Conservation (phyloP, 1,284 basidiomycete species). For the Violaceomyces palustris region DNA sequence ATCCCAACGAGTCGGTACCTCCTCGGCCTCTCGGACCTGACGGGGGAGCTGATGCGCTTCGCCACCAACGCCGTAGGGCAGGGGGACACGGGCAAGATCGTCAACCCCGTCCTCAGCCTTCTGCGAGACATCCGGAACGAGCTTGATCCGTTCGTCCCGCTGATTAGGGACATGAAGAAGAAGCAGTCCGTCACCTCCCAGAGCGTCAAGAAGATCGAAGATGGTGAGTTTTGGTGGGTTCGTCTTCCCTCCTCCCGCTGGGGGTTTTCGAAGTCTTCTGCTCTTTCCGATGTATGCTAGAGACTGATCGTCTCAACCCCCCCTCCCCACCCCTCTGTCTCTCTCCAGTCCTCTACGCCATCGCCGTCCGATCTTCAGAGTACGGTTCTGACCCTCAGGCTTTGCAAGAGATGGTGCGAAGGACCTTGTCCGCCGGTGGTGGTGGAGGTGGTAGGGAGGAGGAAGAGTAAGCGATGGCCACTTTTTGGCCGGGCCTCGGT, state of each 20-base stretch:
- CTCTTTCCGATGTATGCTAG: neutral
- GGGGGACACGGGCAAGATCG: slow-evolving; percentile 14
- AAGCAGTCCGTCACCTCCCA: slow-evolving; percentile 81
- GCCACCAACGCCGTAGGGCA: slow-evolving; percentile 59
- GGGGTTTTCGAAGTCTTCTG: neutral
- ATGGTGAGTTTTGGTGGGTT: slow-evolving; percentile 60
- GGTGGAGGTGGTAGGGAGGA: slow-evolving; percentile 1
- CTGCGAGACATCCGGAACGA: slow-evolving; percentile 54
- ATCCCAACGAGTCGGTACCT: slow-evolving; percentile 73
- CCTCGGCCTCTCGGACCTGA: slow-evolving; percentile 85
- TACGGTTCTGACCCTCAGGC: slow-evolving; percentile 26
- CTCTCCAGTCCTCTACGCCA: slow-evolving; percentile 30
- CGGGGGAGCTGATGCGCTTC: slow-evolving; percentile 94
- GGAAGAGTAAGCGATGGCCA: slow-evolving; percentile 2
- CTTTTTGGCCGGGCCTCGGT: too few species aligned
- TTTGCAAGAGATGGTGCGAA: slow-evolving; percentile 33
- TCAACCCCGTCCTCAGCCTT: slow-evolving; percentile 27
- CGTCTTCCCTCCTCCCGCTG: neutral
- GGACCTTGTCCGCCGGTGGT: slow-evolving; percentile 12
- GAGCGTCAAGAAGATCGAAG: slow-evolving; percentile 88
- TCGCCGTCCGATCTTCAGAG: slow-evolving; percentile 35
- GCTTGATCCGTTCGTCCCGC: slow-evolving; percentile 68
- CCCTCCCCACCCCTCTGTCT: too few species aligned
- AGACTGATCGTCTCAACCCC: neutral
- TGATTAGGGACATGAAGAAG: slow-evolving; percentile 69